A percentile compares a stretch with the other conserved stretches of the same genome.
Conservation (phyloP, 2,329 filamentous ascomycete species). For the Pseudonectria buxi region DNA sequence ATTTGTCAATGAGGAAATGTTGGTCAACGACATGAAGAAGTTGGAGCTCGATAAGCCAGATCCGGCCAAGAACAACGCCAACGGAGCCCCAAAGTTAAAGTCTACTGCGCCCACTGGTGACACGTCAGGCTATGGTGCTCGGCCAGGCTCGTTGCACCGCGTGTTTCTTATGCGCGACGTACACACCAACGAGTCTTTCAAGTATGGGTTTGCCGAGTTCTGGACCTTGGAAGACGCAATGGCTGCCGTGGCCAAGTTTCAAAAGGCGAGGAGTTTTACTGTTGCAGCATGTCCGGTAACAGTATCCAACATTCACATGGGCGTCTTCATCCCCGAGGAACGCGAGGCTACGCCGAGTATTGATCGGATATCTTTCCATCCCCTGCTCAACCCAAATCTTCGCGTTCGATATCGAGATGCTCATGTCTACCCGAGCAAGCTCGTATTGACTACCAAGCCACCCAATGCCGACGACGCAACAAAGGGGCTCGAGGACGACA, state of each 20-base stretch:
- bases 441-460: conserved; percentile 49
- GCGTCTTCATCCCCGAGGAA: conserved; percentile 72
- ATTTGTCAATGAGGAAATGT: conserved; percentile 63
- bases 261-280: conserved; percentile 67
- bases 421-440: conserved; percentile 62
- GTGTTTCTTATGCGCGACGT: conserved; percentile 72
- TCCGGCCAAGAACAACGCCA: conserved; percentile 36
- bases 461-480: conserved; percentile 27
- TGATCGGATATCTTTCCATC: conserved; percentile 61
- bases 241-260: conserved; percentile 65
- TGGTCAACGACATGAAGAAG: conserved; percentile 67
- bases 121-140: conserved; percentile 59
- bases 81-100: conserved; percentile 46
- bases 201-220: conserved; percentile 82
- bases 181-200: conserved; percentile 64
- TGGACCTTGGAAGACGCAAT: conserved; percentile 68
- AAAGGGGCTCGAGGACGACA: conserved; percentile 20
- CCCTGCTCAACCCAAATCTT: conserved; percentile 60
- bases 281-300: conserved; percentile 67
- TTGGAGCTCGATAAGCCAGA: conserved; percentile 59
- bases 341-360: conserved; percentile 48
- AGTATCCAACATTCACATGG: conserved; percentile 73
- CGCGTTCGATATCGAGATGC: conserved; percentile 73
- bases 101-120: conserved; percentile 51
- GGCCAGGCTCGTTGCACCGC: conserved; percentile 66